Evolutionary conservation across 345 rosid species (phyloP).

Genomic region (Syzygium oleosum): DNA sequence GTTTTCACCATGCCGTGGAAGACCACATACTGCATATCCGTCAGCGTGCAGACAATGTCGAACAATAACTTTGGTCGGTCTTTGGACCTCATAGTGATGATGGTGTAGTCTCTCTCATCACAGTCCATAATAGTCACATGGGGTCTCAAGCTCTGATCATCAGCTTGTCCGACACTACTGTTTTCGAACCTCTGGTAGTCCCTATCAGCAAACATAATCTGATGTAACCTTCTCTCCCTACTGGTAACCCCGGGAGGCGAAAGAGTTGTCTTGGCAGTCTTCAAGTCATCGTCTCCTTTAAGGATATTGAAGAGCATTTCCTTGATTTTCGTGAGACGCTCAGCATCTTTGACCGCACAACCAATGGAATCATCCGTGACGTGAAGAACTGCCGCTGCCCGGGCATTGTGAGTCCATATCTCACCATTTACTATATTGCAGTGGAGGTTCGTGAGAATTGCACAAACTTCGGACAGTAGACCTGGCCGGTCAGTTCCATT

Average conservation of each 20-base stretch:
- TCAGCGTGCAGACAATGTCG: constrained; percentile 34
- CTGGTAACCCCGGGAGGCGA: constrained; percentile 17
- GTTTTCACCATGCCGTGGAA: constrained; percentile 36
- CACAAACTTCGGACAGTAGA: constrained; percentile 39
- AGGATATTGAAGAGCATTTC: constrained; percentile 25
- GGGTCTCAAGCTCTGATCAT: constrained; percentile 8
- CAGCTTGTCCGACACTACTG: not conserved
- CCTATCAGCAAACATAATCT: constrained; percentile 38
- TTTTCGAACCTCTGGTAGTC: constrained; percentile 18
- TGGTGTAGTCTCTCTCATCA: constrained; percentile 28
- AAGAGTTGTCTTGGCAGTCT: constrained; percentile 14
- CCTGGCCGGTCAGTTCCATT: constrained; percentile 44
- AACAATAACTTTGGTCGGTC: constrained; percentile 37
- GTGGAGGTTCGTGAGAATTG: constrained; percentile 32
- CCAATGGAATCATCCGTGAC: constrained; percentile 28
- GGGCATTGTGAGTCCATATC: constrained; percentile 45
- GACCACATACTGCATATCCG: constrained; percentile 46
- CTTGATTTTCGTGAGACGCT: constrained; percentile 22
- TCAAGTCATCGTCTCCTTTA: constrained; percentile 7
- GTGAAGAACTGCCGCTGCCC: constrained; percentile 35
- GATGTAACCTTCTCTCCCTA: constrained; percentile 35
- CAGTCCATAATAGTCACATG: constrained; percentile 27
- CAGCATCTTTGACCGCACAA: constrained; percentile 23
- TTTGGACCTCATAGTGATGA: constrained; percentile 24
- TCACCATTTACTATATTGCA: constrained; percentile 40